Base-by-base conservation (phyloP, 108 stramenopile species). In the Cylindrotheca fusiformis region DNA sequence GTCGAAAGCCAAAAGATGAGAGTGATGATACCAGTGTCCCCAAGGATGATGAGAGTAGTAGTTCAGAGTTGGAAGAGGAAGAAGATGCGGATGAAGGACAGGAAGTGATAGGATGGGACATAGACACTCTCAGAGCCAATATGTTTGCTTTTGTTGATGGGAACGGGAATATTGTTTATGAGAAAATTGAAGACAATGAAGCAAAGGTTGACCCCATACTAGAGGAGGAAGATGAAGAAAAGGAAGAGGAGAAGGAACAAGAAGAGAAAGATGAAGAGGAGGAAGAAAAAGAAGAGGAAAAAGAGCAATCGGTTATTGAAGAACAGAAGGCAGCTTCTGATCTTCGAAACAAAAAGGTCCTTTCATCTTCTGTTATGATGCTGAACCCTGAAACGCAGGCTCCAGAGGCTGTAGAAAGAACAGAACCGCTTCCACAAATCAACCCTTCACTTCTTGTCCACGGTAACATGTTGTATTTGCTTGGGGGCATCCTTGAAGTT, bases 81-180 rank as follows among this genome's bases (percentile, higher is more conserved):
- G 76, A 78, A 20, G 66, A 69, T 31, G 65, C 49, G 12, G 75
- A 71, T 2, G 83, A 80, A 0, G 75, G 71, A n/a, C 63, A 65
- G 0, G 65, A 66, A 44, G 68, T 72, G 36, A 68, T 50, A 36
- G 93, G 88, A 23, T 94, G 93, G 93, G 86, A 90, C 57, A 33
- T 90, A 8, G 85, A 86, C 32, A 84, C 75, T 69, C 79, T 95
- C 4, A 76, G 87, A n/a, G 69, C 80, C 19, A 89, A 95, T 54
- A 91, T 95, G 91, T 91, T 90, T 72, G 84, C 91, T 0, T 91
- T 92, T 63, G 80, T 91, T 23, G 94, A 95, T 57, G 90, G 82
- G 5, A 81, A 91, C 61, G 94, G 94, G 6, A 95, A 95, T 61
- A 67, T 91, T 46, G 86, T 95, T 26, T 88, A 87, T 31, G 89